Conservation (phyloP, 176 grass and related monocot species). For the Zoysia japonica region DNA sequence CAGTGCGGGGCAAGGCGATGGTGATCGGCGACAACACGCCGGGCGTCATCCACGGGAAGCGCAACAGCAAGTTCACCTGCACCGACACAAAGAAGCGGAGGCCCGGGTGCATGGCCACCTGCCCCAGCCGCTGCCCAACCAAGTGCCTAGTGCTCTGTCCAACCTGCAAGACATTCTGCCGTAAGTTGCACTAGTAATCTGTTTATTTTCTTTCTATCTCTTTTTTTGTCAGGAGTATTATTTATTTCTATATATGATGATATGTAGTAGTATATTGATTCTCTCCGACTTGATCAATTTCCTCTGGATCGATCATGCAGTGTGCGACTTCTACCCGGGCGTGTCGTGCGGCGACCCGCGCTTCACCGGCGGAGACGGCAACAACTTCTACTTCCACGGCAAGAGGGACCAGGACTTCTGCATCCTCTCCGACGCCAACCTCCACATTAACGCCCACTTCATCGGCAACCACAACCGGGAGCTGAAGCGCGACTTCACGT, state of each 20-base stretch:
- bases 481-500: constrained; percentile 60
- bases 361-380: constrained; percentile 67
- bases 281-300: no score
- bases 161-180: constrained; percentile 61
- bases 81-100: not conserved
- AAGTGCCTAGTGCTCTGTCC: constrained; percentile 65
- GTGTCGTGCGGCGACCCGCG: constrained; percentile 57
- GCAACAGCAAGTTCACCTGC: constrained; percentile 46
- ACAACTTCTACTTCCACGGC: constrained; percentile 77
- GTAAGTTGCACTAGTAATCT: constrained; percentile 19
- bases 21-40: not conserved
- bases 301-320: not conserved
- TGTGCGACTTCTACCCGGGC: constrained; percentile 56
- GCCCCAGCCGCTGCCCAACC: constrained; percentile 41
- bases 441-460: constrained; percentile 61
- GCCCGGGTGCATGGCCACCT: constrained; percentile 21
- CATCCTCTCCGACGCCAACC: constrained; percentile 47
- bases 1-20: not conserved
- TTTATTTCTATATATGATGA: no score
- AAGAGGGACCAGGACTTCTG: constrained; percentile 58
- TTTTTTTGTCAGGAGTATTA: no score
- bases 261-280: no score
- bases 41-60: not conserved
- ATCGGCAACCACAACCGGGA: constrained; percentile 54
- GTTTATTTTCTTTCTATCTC: not conserved